These are phyloP conservation scores for Geosmithia morbida DNA, from an alignment of 2,329 filamentous ascomycete genomes.

Conservation along the genomic window DNA sequence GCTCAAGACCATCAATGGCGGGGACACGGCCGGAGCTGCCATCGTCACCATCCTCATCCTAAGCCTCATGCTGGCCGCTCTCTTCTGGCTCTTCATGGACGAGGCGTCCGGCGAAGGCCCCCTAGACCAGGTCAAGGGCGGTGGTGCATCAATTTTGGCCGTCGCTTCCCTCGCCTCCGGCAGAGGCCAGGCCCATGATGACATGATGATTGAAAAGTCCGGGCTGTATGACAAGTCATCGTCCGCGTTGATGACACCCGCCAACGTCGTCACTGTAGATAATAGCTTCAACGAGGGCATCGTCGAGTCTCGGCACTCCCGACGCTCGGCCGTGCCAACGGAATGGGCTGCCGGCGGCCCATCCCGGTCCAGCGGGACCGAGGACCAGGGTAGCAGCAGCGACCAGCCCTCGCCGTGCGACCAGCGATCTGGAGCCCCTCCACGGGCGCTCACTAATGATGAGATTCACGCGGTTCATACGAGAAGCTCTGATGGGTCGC, in stretches of 20 bases:
- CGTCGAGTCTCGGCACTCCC: not conserved
- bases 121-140: slow-evolving; percentile 14
- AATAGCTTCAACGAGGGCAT: not conserved
- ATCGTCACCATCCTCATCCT: slow-evolving; percentile 47
- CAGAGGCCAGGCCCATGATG: not conserved
- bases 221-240: not conserved
- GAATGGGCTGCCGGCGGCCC: not conserved
- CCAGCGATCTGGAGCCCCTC: not conserved
- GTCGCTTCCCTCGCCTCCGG: slow-evolving; percentile 1
- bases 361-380: not conserved
- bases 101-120: slow-evolving; percentile 22
- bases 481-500: not conserved
- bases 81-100: slow-evolving; percentile 32
- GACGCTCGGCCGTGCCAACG: not conserved
- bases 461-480: not conserved
- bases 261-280: not conserved
- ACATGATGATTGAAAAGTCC: too few species aligned
- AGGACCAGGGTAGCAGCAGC: not conserved
- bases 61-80: slow-evolving; percentile 35
- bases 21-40: slow-evolving; percentile 54
- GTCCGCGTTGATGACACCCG: not conserved
- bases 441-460: not conserved
- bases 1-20: slow-evolving; percentile 26
- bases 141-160: slow-evolving; percentile 4
- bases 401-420: not conserved